Base-by-base conservation (phyloP, 306 rosid species). In the Sphenostylis stenocarpa region DNA sequence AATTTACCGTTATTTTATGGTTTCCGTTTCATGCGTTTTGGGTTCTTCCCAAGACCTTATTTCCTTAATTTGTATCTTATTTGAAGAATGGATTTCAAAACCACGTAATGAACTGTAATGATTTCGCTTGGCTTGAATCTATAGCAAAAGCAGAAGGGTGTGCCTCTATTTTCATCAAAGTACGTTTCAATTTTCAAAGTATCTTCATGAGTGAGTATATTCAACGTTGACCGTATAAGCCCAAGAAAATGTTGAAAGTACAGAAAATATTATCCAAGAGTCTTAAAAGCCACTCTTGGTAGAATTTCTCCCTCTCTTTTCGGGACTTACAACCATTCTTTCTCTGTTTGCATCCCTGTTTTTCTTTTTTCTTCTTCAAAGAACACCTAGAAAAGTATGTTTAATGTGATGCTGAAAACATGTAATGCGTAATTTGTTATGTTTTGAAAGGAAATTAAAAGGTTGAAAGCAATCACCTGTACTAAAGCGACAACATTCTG, bases 1-100 rank as follows among this genome's bases (percentile, higher is more conserved):
- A 12, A 78, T 55, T 61, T 39, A 70, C 82, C 82, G 82, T 83
- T 87, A 41, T 45, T 66, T 67, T 19, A 4, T 39, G 78, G 69
- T n/a, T 57, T 43, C 58, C 2, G 45, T 36, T 51, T 24, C 13
- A 24, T 61, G 43, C 0, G 17, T 36, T 26, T 60, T 12, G 13
- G 13, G 80, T 13, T 26, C 48, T 45, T 64, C 13, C 34, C 15
- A 3, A 56, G 61, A 13, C 4, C 36, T 41, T 52, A 20, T 23
- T 26, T 34, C 74, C 16, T 29, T 15, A 45, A 45, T 45, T 2
- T 20, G 16, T 10, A 23, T 70, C 13, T 36, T 29, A 12, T 38
- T 71, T 79, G 45, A 39, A 48, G 23, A 48, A 36, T 24, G 57
- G 64, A 78, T 16, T 57, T 56, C 10, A 33, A 67, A 47, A 29